Percentiles rank a stretch among this genome's conserved stretches.
phyloP scores from a whole-genome alignment of 2,329 filamentous ascomycete genomes.

The Didymella lethalis region DNA sequence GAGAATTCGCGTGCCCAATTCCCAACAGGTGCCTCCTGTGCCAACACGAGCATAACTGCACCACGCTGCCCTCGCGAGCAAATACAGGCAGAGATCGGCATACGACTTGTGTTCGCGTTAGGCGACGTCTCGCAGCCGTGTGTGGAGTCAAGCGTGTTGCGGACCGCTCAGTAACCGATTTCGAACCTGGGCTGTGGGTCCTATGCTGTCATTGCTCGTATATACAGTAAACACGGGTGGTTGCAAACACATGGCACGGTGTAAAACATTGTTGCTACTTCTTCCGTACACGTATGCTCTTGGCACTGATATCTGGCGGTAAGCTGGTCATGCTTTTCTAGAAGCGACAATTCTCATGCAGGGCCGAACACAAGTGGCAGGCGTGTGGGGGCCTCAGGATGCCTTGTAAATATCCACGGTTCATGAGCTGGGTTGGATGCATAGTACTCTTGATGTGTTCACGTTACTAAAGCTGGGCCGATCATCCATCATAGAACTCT shows the following conservation, averaged over 20 bases:
- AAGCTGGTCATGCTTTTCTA: neutral
- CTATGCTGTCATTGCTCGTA: slow-evolving; percentile 19
- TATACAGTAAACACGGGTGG: neutral
- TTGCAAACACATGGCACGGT: neutral
- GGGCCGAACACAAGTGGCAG: neutral
- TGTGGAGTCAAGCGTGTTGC: slow-evolving; percentile 12
- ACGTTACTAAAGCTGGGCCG: neutral
- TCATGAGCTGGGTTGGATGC: neutral
- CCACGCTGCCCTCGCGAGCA: neutral
- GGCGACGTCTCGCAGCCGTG: slow-evolving; percentile 1
- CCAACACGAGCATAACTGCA: slow-evolving; percentile 3
- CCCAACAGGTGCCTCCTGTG: slow-evolving; percentile 2
- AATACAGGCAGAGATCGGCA: slow-evolving; percentile 12
- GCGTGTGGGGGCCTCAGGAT: neutral
- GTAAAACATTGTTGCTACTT: neutral
- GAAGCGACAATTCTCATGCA: no score
- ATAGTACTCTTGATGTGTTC: neutral
- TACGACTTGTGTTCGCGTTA: slow-evolving; percentile 11
- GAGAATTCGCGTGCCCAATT: neutral
- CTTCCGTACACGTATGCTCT: neutral
- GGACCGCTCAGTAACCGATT: slow-evolving; percentile 14
- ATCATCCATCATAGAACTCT: slow-evolving; percentile 31
- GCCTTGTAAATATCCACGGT: neutral
- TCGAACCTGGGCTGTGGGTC: slow-evolving; percentile 9
- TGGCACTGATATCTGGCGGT: neutral